A percentile compares a stretch with the other conserved stretches of the same genome.
These are phyloP conservation scores for Brettanomyces naardenensis DNA, from an alignment of 805 yeast species.

Conservation along the genomic window DNA sequence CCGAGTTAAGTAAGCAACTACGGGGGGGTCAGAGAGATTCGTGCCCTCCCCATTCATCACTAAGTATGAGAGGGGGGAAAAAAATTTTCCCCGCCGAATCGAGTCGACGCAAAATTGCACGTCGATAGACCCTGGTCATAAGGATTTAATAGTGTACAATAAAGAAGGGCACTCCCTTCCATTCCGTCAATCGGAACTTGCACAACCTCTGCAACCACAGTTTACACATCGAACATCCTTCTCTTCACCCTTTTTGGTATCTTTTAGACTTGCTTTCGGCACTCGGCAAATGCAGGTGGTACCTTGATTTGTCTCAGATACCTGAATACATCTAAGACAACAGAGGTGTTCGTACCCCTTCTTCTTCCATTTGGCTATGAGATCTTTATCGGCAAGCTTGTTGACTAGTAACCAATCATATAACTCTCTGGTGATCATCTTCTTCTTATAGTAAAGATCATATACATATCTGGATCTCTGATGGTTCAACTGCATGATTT, in stretches of 20 bases:
- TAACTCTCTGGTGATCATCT: slow-evolving; percentile 56
- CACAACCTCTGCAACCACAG: slow-evolving; percentile 84
- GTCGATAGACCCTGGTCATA: too few relatives aligned
- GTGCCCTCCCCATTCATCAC: too few relatives aligned
- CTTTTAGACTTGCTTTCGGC: slow-evolving; percentile 47
- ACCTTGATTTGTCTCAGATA: slow-evolving; percentile 52
- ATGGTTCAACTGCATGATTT: slow-evolving; percentile 60
- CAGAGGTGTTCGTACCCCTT: slow-evolving; percentile 80
- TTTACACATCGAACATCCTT: slow-evolving; percentile 51
- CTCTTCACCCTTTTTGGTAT: slow-evolving; percentile 18
- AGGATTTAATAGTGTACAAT: too few relatives aligned
- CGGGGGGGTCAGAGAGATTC: too few relatives aligned
- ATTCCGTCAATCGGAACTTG: slow-evolving; percentile 67
- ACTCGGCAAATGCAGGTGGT: slow-evolving; percentile 82
- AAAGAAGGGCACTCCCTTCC: too few relatives aligned
- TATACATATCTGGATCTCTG: slow-evolving; percentile 72
- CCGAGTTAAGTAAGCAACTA: too few relatives aligned
- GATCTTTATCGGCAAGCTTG: slow-evolving; percentile 54
- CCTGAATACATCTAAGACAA: slow-evolving; percentile 70
- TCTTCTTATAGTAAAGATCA: slow-evolving; percentile 62
- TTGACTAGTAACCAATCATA: slow-evolving; percentile 70
- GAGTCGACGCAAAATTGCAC: too few relatives aligned
- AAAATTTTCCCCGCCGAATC: too few relatives aligned
- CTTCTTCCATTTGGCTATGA: slow-evolving; percentile 62
- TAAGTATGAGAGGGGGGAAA: too few relatives aligned